A percentile compares a stretch with the other conserved stretches of the same genome.
Conservation (phyloP, 208 protist species). For the Trypanosoma platydactyli region DNA sequence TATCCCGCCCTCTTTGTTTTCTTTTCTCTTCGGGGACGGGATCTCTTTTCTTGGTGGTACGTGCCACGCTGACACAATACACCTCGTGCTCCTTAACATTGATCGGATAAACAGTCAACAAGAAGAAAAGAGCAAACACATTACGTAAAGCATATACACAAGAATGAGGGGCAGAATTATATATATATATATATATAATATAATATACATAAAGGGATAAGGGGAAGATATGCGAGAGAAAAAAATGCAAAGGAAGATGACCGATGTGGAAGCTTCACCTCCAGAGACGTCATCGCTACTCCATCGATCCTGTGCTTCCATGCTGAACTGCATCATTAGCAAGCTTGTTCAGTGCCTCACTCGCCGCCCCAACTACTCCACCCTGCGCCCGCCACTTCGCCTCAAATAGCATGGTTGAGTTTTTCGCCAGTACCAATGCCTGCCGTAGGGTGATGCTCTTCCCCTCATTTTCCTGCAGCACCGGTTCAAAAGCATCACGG, state of each 20-base stretch:
- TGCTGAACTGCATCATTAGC: neutral
- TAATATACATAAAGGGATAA: no score
- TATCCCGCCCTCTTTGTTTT: neutral
- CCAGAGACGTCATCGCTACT: no score
- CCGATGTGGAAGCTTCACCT: no score
- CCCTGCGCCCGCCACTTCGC: slow-evolving; percentile 47
- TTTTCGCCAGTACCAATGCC: slow-evolving; percentile 60
- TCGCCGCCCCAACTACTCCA: slow-evolving; percentile 34
- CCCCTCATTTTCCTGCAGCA: slow-evolving; percentile 31
- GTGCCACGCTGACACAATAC: neutral
- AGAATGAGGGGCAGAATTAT: neutral
- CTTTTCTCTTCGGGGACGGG: neutral
- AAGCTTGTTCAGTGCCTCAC: slow-evolving; percentile 26
- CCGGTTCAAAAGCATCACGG: slow-evolving; percentile 37
- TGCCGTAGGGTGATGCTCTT: slow-evolving; percentile 41
- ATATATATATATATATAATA: no score
- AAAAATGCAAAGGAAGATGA: neutral
- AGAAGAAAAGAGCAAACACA: neutral
- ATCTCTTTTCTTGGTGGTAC: neutral
- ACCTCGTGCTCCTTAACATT: neutral
- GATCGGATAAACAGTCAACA: neutral
- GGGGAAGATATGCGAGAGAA: neutral
- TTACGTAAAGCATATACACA: neutral
- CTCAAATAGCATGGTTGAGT: slow-evolving; percentile 55
- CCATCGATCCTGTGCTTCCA: neutral